Conservation (phyloP, 1,284 basidiomycete species). For the Ustilago esculenta region DNA sequence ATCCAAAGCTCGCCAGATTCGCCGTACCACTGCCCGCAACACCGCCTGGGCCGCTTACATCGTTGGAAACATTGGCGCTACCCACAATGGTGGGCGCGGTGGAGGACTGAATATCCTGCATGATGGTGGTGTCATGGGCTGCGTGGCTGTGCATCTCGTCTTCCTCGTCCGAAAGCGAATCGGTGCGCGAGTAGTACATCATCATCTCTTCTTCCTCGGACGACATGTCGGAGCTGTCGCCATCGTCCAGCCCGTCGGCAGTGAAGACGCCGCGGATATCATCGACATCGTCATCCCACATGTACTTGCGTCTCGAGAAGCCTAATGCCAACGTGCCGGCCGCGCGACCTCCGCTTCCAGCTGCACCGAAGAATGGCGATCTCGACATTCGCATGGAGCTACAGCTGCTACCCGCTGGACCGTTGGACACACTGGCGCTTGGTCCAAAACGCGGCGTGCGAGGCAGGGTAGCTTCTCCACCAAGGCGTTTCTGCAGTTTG, state of each 20-base stretch:
- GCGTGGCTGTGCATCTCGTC: constrained; percentile 17
- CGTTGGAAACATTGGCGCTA: background rate
- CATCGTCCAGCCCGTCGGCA: constrained; percentile 31
- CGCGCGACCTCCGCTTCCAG: background rate
- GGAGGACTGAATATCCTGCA: constrained; percentile 6
- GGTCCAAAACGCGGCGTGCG: constrained; percentile 36
- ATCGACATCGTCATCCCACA: constrained; percentile 51
- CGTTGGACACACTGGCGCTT: constrained; percentile 6
- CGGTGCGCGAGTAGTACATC: constrained; percentile 43
- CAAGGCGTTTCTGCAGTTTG: constrained; percentile 56
- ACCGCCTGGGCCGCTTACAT: background rate
- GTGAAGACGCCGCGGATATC: constrained; percentile 43
- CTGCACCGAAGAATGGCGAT: constrained; percentile 29
- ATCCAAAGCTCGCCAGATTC: constrained; percentile 15
- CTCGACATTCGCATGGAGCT: constrained; percentile 8
- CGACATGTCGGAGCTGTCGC: constrained; percentile 29
- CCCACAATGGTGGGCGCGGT: background rate
- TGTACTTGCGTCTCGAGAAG: constrained; percentile 29
- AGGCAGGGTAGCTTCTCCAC: constrained; percentile 38
- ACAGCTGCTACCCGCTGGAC: background rate
- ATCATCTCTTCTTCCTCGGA: constrained; percentile 41
- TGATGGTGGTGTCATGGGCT: background rate
- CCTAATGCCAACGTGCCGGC: background rate
- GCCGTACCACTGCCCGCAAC: too few relatives aligned
- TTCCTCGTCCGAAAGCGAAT: constrained; percentile 30